Percentiles rank a stretch among this genome's conserved stretches.
Conservation (phyloP, 371 early-diverging fungal genomes). For the Mycotypha africana region DNA sequence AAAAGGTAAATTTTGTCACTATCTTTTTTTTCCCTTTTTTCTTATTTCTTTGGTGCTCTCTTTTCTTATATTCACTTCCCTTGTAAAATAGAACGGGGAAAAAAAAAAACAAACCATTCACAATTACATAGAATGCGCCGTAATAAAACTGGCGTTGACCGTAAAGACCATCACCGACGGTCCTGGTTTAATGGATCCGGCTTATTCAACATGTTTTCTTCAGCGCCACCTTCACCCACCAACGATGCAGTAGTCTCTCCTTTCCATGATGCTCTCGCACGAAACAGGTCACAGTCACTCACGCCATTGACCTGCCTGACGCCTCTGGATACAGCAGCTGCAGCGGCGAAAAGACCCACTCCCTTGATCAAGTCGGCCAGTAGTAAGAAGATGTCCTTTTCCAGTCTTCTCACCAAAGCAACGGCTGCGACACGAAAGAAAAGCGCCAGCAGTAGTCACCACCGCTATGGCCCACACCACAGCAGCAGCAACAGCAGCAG, state of each 20-base stretch:
- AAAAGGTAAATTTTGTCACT: too few species aligned
- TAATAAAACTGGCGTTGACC: slow-evolving; percentile 4
- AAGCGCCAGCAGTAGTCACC: too few species aligned
- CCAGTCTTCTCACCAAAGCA: slow-evolving; percentile 15
- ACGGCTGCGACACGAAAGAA: slow-evolving; percentile 4
- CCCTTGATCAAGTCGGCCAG: neutral
- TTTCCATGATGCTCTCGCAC: neutral
- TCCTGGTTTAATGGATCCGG: slow-evolving; percentile 19
- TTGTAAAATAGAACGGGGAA: too few species aligned
- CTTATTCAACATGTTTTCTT: slow-evolving; percentile 16
- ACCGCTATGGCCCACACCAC: too few species aligned
- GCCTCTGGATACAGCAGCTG: neutral
- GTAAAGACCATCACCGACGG: slow-evolving; percentile 9
- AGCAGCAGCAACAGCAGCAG: too few species aligned
- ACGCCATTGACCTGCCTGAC: slow-evolving; percentile 1
- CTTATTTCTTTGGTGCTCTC: too few species aligned
- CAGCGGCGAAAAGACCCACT: neutral
- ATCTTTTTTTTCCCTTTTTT: too few species aligned
- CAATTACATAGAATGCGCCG: slow-evolving; percentile 7
- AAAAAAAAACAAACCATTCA: too few species aligned
- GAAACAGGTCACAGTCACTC: slow-evolving; percentile 15
- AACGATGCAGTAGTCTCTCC: neutral
- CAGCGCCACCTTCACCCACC: slow-evolving; percentile 17
- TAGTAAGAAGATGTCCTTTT: slow-evolving; percentile 8
- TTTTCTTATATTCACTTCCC: too few species aligned